Base-by-base conservation (phyloP, 2,329 filamentous ascomycete species). In the Xylaria sp. region DNA sequence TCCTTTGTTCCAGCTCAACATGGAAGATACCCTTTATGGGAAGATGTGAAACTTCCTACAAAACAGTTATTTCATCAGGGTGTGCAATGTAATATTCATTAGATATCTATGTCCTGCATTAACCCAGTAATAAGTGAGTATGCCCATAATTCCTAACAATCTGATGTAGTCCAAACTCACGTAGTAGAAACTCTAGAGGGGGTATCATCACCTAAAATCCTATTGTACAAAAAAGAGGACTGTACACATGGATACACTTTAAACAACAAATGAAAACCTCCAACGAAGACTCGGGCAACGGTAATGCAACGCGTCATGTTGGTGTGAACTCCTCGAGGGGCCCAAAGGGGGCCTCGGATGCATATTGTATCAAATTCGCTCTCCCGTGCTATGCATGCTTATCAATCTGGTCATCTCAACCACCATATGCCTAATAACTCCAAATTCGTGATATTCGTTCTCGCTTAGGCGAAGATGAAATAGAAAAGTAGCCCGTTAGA, bases 161-260 rank as follows among this genome's bases (percentile, higher is more conserved):
- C 42, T 56, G 42, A 49, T 20, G 31, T 7, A 42, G 25, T 54
- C 49, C 38, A 47, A 20, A 17, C 22, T 33, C 39, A 29, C 20
- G n/a, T n/a, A n/a, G 47, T 47, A 22, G 25, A 27, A 49, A 15
- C 54, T 59, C 59, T 54, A 66, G 22, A 36, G 29, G 58, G 64
- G 64, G 61, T 63, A 66, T 66, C 58, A 53, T 53, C 27, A 44
- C 33, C 64, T 22, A 2, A 25, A 38, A 45, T 62, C 36, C 25
- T 58, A 63, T 66, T 63, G 27, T 58, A 66, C 64, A 66, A 47
- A 36, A n/a, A 58, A 51, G 1, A 20, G 55, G n/a, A 36, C 36
- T 61, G 29, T 36, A 20, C 38, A 27, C 29, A 50, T 10, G n/a
- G 13, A 7, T 17, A n/a, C 20, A 25, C 3, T 29, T 22, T 2